Evolutionary conservation across 371 early-diverging fungal species (phyloP).

Genomic region (Mortierella polycephala): DNA sequence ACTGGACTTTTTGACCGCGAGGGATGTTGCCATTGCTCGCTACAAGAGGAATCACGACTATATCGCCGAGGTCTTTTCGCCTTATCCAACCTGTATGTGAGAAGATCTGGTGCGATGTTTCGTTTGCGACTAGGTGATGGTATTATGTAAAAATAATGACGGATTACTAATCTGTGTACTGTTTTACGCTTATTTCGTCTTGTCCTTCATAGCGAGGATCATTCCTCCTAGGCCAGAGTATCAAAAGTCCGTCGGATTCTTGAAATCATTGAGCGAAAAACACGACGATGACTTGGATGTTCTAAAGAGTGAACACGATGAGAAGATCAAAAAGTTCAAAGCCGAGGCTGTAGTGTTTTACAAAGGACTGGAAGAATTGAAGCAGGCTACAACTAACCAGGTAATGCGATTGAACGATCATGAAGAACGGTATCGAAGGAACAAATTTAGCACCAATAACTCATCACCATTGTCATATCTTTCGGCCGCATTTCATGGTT

Average conservation of each 20-base stretch:
- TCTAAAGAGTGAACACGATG: conserved; percentile 52
- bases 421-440: not conserved
- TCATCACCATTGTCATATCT: not conserved
- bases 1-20: conserved; percentile 71
- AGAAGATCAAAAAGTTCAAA: conserved; percentile 54
- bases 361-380: conserved; percentile 55
- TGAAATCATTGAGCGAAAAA: conserved; percentile 45
- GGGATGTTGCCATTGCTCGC: conserved; percentile 80
- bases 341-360: conserved; percentile 58
- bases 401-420: conserved; percentile 21
- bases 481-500: not conserved
- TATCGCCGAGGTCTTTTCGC: conserved; percentile 81
- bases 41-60: conserved; percentile 86
- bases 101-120: no score
- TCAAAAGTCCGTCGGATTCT: conserved; percentile 19
- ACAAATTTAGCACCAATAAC: not conserved
- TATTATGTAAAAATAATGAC: no score
- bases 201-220: conserved; percentile 5
- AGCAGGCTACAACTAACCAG: conserved; percentile 57
- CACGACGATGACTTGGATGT: conserved; percentile 36
- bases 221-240: conserved; percentile 15
- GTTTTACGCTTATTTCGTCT: no score
- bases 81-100: conserved; percentile 68
- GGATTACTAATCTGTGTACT: no score
- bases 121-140: no score